Conservation (phyloP, 169 alveolate genomes). For the Cryptosporidium andersoni region DNA sequence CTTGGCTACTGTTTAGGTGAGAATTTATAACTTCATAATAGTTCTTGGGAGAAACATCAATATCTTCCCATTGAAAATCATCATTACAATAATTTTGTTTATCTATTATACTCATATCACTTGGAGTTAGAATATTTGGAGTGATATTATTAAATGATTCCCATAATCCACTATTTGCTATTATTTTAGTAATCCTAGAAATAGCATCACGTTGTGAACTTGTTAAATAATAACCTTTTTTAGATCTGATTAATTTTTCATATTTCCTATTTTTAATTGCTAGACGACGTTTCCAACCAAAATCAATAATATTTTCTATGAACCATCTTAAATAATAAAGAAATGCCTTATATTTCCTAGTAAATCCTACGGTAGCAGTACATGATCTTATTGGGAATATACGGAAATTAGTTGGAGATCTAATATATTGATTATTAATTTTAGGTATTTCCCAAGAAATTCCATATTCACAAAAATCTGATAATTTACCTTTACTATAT, state of each 20-base stretch:
- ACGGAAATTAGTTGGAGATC: slow-evolving; percentile 1
- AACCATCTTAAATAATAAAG: slow-evolving; percentile 37
- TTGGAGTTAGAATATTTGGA: slow-evolving; percentile 49
- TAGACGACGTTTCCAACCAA: slow-evolving; percentile 41
- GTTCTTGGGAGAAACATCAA: slow-evolving; percentile 23
- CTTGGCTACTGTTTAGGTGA: not conserved
- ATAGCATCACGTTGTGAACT: slow-evolving; percentile 48
- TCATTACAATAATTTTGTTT: slow-evolving; percentile 8
- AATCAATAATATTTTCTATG: slow-evolving; percentile 27
- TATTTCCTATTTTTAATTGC: slow-evolving; percentile 48
- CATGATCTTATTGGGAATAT: slow-evolving; percentile 38
- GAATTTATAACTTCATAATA: slow-evolving; percentile 1
- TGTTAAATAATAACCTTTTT: slow-evolving; percentile 21
- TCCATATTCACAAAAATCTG: slow-evolving; percentile 62
- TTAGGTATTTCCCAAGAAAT: slow-evolving; percentile 32
- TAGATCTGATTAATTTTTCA: slow-evolving; percentile 23
- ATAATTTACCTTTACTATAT: not conserved
- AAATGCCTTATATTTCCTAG: slow-evolving; percentile 30
- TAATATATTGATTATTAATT: not conserved
- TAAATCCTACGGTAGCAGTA: slow-evolving; percentile 30
- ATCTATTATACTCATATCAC: not conserved
- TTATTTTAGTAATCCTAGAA: slow-evolving; percentile 40
- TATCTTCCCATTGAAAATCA: slow-evolving; percentile 33
- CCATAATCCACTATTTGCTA: slow-evolving; percentile 55
- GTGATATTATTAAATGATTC: slow-evolving; percentile 33